Conservation (phyloP, 441 rosid species). For the Pelargonium exstipulatum region DNA sequence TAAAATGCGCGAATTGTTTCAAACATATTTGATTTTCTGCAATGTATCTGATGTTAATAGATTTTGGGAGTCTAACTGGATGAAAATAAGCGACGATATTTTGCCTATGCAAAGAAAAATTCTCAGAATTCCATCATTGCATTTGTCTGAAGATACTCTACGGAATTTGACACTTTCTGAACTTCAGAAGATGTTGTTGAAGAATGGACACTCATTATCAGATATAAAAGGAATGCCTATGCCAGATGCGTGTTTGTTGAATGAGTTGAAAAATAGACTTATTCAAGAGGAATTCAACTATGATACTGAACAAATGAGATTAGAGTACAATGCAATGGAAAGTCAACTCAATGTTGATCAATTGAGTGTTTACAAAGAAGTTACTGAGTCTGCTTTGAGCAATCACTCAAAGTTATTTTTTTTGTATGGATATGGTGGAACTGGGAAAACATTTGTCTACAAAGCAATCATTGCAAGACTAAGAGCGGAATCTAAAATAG, state of each 20-base stretch:
- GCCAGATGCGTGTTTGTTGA: neutral
- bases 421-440: slow-evolving; percentile 7
- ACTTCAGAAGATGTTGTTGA: neutral
- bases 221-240: neutral
- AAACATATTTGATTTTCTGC: neutral
- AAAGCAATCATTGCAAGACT: neutral
- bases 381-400: neutral
- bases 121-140: neutral
- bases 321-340: neutral
- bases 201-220: neutral
- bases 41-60: neutral
- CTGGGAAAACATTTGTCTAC: neutral
- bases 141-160: neutral
- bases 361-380: neutral
- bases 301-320: neutral
- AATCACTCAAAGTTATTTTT: neutral
- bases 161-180: neutral
- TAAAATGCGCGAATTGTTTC: neutral
- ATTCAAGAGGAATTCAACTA: neutral
- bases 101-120: neutral
- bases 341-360: neutral
- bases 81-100: neutral
- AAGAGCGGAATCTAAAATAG: neutral
- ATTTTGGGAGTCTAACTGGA: neutral
- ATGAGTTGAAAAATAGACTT: neutral